phyloP scores from a whole-genome alignment of 2,329 filamentous ascomycete genomes.

The Fusarium napiforme region DNA sequence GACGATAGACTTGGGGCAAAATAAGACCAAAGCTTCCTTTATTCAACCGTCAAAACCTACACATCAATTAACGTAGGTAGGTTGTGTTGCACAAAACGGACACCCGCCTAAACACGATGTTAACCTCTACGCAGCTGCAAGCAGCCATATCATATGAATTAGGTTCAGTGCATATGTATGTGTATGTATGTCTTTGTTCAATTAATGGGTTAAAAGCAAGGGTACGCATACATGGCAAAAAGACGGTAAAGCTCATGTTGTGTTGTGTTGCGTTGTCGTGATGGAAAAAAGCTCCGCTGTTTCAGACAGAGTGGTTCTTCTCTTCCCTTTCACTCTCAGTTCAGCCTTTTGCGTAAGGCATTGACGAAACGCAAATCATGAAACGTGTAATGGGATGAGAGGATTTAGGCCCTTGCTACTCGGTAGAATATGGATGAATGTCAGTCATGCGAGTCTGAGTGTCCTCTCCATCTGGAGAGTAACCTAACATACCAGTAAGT shows the following conservation, averaged over 20 bases:
- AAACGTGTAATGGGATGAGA: constrained; percentile 33
- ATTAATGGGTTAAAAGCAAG: constrained; percentile 10
- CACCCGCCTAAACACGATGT: constrained; percentile 25
- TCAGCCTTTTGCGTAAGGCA: constrained; percentile 21
- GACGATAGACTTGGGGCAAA: constrained; percentile 22
- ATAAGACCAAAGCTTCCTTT: neutral
- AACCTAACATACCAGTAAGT: neutral
- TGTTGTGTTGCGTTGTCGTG: neutral
- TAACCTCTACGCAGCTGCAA: constrained; percentile 14
- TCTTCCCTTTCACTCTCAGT: neutral
- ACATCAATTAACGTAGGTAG: neutral
- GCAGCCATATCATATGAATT: constrained; percentile 24
- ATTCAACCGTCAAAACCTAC: neutral
- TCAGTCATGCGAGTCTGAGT: neutral
- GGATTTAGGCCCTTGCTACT: constrained; percentile 20
- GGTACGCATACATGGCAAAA: constrained; percentile 9
- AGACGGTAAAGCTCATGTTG: constrained; percentile 22
- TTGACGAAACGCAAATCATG: constrained; percentile 40
- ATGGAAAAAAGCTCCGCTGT: constrained; percentile 36
- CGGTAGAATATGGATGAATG: constrained; percentile 5
- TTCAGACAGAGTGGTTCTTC: constrained; percentile 40
- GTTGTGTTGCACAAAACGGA: constrained; percentile 11
- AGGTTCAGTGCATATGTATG: constrained; percentile 23
- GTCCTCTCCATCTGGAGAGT: neutral
- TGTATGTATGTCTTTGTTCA: constrained; percentile 7